Base-by-base conservation (phyloP, 441 rosid genomes). In the Dalechampia spathulata region DNA sequence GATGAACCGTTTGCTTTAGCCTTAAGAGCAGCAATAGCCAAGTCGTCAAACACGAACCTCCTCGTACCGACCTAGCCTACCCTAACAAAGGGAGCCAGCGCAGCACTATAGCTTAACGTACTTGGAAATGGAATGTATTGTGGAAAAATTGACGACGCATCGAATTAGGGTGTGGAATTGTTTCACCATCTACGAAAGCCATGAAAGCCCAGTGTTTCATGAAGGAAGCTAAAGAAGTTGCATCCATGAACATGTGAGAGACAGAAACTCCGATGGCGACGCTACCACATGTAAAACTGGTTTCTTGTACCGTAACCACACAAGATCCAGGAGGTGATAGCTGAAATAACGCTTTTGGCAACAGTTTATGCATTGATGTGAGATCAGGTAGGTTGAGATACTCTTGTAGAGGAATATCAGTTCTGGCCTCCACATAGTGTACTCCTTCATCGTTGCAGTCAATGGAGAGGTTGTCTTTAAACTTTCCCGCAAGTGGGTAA, bases 391-490 rank as follows among this genome's bases (percentile, higher is more conserved):
- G 37, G 2, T 5, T 49, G 13, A 49, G 26, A 49, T 16, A 28
- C 32, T 22, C 21, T 22, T 34, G 16, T 0, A 75, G 48, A 27
- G 36, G 11, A 32, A 52, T 26, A 7, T 60, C 48, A 23, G 66
- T 63, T 21, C 3, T 47, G 26, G 75, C 55, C 15, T 64, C 61
- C 25, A 54, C 36, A 19, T 37, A 67, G 36, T 61, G 54, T 6
- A 56, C 59, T 4, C 78, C 76, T 16, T 65, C 42, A 25, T 75
- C 72, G 21, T 60, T 60, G 26, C 76, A 68, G 36, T 68, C 54
- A 1, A 72, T 40, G 19, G 48, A 48, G 17, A 49, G 57, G 11
- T 47, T 43, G 13, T 59, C 67, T 16, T 52, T 60, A 5, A 20
- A 0, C 42, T 67, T 69, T 8, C 74, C 72, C 0, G 77, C 80